A percentile compares a stretch with the other conserved stretches of the same genome.
phyloP scores from a whole-genome alignment of 1,284 basidiomycete species.

The Inonotus hispidus region DNA sequence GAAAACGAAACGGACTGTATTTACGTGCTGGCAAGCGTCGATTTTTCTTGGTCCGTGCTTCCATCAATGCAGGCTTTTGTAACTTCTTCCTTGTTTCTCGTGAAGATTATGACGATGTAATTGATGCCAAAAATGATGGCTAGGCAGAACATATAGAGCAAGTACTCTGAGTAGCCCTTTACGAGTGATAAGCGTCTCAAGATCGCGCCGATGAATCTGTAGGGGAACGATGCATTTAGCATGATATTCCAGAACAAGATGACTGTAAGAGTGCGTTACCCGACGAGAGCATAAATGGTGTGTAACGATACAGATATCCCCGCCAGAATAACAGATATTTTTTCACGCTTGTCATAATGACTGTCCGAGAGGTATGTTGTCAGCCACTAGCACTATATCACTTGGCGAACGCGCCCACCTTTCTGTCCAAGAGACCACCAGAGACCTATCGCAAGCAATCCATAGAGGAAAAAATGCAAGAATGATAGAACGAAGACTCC shows the following conservation, averaged over 20 bases:
- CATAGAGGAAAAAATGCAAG: slow-evolving; percentile 12
- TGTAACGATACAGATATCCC: slow-evolving; percentile 17
- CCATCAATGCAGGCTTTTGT: slow-evolving; percentile 7
- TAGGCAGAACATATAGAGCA: slow-evolving; percentile 10
- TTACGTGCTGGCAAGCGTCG: slow-evolving; percentile 8
- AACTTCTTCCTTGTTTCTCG: slow-evolving; percentile 1
- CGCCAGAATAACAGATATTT: slow-evolving; percentile 18
- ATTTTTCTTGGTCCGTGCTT: slow-evolving; percentile 6
- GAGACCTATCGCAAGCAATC: slow-evolving; percentile 16
- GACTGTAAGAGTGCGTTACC: slow-evolving; percentile 18
- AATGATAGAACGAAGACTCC: slow-evolving; percentile 26
- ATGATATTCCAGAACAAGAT: not conserved
- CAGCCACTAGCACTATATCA: not conserved
- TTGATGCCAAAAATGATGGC: not conserved
- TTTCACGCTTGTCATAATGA: slow-evolving; percentile 1
- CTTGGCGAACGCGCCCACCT: not conserved
- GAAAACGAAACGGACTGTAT: not conserved
- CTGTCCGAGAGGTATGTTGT: not conserved
- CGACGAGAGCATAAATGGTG: slow-evolving; percentile 20
- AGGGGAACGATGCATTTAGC: not conserved
- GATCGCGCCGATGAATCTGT: slow-evolving; percentile 23
- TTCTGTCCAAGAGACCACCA: not conserved
- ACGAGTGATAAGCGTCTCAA: slow-evolving; percentile 23
- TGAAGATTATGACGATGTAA: slow-evolving; percentile 7
- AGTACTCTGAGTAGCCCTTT: slow-evolving; percentile 19